phyloP scores from a whole-genome alignment of 2,329 filamentous ascomycete genomes.

The Capronia americana region DNA sequence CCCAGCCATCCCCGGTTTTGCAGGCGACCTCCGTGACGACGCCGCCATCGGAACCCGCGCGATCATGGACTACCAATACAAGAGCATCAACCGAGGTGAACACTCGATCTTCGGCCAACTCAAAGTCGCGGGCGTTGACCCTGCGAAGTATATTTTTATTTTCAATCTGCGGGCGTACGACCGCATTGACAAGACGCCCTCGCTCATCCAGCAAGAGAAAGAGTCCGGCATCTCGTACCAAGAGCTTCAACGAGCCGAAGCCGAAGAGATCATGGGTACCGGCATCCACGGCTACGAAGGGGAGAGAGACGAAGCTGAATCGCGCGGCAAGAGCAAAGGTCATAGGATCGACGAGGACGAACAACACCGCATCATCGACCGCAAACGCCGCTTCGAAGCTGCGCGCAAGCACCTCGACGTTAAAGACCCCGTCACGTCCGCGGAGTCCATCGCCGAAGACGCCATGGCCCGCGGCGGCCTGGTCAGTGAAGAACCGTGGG shows the following conservation, averaged over 20 bases:
- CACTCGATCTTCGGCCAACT: conserved; percentile 88
- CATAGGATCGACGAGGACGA: conserved; percentile 44
- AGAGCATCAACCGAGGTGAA: conserved; percentile 89
- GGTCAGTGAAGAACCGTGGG: conserved; percentile 75
- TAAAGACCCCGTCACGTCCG: conserved; percentile 55
- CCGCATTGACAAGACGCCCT: conserved; percentile 81
- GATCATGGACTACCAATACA: conserved; percentile 99
- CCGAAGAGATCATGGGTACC: conserved; percentile 82
- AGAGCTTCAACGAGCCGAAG: conserved; percentile 84
- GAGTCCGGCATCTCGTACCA: conserved; percentile 83
- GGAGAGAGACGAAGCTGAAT: conserved; percentile 45
- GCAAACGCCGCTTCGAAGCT: conserved; percentile 55
- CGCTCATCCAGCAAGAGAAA: conserved; percentile 76
- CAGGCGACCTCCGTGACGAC: conserved; percentile 83
- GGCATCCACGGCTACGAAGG: conserved; percentile 68
- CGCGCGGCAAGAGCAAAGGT: conserved; percentile 25
- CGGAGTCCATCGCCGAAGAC: conserved; percentile 72
- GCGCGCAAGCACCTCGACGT: conserved; percentile 49
- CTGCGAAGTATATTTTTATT: conserved; percentile 77
- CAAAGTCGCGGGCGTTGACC: conserved; percentile 45
- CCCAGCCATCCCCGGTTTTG: conserved; percentile 90
- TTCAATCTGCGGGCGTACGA: conserved; percentile 96
- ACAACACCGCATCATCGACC: conserved; percentile 54
- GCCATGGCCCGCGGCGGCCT: conserved; percentile 76
- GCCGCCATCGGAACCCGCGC: conserved; percentile 85